Evolutionary conservation across 352 stramenopile genomes (phyloP).

Genomic region (Phytophthora multivora): DNA sequence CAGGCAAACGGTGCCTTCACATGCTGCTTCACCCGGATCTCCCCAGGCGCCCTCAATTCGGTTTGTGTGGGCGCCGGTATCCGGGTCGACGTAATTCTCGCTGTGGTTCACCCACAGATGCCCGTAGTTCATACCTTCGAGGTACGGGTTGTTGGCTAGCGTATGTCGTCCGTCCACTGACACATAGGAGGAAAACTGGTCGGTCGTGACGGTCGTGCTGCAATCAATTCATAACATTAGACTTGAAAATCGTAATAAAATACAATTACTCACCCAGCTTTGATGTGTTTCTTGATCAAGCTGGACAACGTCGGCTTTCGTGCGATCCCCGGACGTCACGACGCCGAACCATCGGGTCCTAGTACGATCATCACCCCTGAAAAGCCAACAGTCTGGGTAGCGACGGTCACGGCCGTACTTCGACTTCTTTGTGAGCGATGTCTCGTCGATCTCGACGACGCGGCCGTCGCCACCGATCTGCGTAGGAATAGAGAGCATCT

Average conservation of each 20-base stretch:
- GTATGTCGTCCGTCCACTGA: neutral
- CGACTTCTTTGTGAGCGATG: neutral
- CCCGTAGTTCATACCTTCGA: neutral
- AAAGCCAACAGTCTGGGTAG: neutral
- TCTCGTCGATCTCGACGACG: neutral
- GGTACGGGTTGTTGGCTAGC: neutral
- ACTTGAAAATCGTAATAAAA: neutral
- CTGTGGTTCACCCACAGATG: neutral
- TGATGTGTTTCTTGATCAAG: conserved; percentile 1
- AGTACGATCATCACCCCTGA: neutral
- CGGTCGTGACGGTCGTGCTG: neutral
- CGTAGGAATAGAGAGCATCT: no score
- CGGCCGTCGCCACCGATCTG: neutral
- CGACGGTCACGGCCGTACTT: neutral
- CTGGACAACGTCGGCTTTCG: neutral
- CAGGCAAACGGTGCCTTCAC: neutral
- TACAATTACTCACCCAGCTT: neutral
- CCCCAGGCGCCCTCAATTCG: neutral
- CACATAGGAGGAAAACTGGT: neutral
- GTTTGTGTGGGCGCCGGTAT: conserved; percentile 1
- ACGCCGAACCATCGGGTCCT: neutral
- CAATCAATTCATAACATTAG: neutral
- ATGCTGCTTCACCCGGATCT: neutral
- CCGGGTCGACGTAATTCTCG: neutral
- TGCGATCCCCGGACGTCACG: neutral